Evolutionary conservation across 305 asterid species (phyloP), one percentile per base, ranked within the genome.

Genomic region (Solanum chacoense): DNA sequence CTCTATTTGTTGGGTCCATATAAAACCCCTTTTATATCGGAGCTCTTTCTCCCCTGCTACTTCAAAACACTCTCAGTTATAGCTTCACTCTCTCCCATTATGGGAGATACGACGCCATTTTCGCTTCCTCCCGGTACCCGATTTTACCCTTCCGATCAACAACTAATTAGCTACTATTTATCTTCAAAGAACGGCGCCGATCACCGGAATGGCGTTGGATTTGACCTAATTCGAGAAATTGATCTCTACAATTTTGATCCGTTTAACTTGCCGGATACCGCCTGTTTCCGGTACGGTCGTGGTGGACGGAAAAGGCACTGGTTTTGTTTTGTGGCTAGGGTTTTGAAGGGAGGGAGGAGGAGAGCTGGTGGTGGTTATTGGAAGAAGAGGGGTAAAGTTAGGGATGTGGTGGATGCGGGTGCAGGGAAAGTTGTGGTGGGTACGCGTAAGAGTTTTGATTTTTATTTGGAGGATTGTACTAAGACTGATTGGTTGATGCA

Each of bases 401-500:
- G 81, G 90, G 91, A 90, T 88, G 90, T 92, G 3, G 90, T 88
- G 88, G 59, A 77, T 72, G 90, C 50, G 38, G 91, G 89, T 84
- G 85, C 88, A 45, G 93, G 91, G 89, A 77, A 88, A 84, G 88
- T 63, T 72, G 91, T 90, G 71, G 89, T 88, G 78, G 94, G 94
- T 72, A 90, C 87, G 35, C 90, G 93, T 8, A 90, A 67, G 67
- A 88, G 89, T 50, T 92, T 90, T 85, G 93, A 73, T 12, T 92
- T 92, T 88, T 91, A 92, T 85, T 78, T 78, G 50, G 91, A 90
- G 37, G 89, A 89, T 85, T 87, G 90, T 12, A 11, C 34, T 16
- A 91, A 74, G 89, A 92, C 93, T 77, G 89, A 37, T 79, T 92
- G 92, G 94, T 69, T 90, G 59, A 89, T 92, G 94, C 88, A 92